Conservation (phyloP, 2,329 filamentous ascomycete genomes). For the Hymenoscyphus occultus region DNA sequence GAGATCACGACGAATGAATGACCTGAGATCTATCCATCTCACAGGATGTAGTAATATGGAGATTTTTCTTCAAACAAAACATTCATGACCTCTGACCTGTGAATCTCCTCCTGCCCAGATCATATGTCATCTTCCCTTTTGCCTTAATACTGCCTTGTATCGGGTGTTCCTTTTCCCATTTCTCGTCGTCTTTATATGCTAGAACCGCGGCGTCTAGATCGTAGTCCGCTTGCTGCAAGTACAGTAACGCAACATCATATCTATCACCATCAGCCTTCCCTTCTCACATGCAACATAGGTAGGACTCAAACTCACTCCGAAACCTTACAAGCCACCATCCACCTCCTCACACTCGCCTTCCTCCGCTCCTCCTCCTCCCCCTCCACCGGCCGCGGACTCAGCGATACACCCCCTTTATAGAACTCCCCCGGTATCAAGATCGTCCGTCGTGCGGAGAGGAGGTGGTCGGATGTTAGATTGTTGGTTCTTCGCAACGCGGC, state of each 20-base stretch:
- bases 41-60: not conserved
- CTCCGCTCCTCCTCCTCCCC: slow-evolving; percentile 70
- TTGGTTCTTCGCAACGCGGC: slow-evolving; percentile 63
- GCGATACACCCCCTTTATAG: slow-evolving; percentile 63
- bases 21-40: slow-evolving; percentile 14
- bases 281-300: too few relatives aligned
- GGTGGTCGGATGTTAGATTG: slow-evolving; percentile 67
- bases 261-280: slow-evolving; percentile 36
- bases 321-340: slow-evolving; percentile 78
- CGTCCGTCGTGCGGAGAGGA: slow-evolving; percentile 66
- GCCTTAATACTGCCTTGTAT: slow-evolving; percentile 46
- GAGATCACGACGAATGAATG: slow-evolving; percentile 20
- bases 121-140: slow-evolving; percentile 39
- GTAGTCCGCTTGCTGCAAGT: slow-evolving; percentile 68
- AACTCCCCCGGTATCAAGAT: slow-evolving; percentile 68
- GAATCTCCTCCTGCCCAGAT: slow-evolving; percentile 33
- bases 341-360: slow-evolving; percentile 69
- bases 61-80: not conserved
- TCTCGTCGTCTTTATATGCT: slow-evolving; percentile 67
- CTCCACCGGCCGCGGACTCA: slow-evolving; percentile 69
- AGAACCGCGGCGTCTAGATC: slow-evolving; percentile 63
- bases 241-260: slow-evolving; percentile 69
- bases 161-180: slow-evolving; percentile 70
- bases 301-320: slow-evolving; percentile 55
- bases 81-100: slow-evolving; percentile 30